These are phyloP conservation scores for Eudorina sp. DNA, from an alignment of 139 green algal species.

Conservation along the genomic window DNA sequence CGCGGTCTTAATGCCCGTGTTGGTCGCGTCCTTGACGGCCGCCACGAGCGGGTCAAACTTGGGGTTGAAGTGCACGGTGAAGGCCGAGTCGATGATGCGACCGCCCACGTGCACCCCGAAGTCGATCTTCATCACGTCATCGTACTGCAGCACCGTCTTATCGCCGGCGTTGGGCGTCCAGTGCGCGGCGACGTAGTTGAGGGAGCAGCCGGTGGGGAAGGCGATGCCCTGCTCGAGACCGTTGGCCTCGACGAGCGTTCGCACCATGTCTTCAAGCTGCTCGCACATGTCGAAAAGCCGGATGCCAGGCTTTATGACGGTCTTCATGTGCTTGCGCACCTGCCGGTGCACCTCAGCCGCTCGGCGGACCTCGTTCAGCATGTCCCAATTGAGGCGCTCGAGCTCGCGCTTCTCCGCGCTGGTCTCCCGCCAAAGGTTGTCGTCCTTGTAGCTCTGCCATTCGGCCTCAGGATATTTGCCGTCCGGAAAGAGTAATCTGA, in stretches of 20 bases:
- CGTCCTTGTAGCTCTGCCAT: conserved; percentile 86
- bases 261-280: conserved; percentile 90
- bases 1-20: conserved; percentile 89
- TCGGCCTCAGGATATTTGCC: conserved; percentile 88
- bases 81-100: conserved; percentile 97
- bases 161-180: conserved; percentile 98
- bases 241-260: conserved; percentile 91
- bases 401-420: conserved; percentile 93
- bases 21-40: conserved; percentile 94
- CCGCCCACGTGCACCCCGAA: conserved; percentile 93
- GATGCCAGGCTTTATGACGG: conserved; percentile 94
- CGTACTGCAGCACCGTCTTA: conserved; percentile 97
- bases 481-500: conserved; percentile 88
- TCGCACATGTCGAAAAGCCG: conserved; percentile 94
- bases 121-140: conserved; percentile 99
- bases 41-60: conserved; percentile 90
- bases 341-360: conserved; percentile 97
- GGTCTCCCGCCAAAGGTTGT: conserved; percentile 94
- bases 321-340: conserved; percentile 92
- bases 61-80: conserved; percentile 97
- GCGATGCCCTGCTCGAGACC: conserved; percentile 87
- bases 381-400: conserved; percentile 83
- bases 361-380: conserved; percentile 95
- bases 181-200: conserved; percentile 98
- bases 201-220: conserved; percentile 87